A percentile compares a stretch with the other conserved stretches of the same genome.
phyloP scores from a whole-genome alignment of 192 early-diverging fungal species.

The Entomortierella parvispora region DNA sequence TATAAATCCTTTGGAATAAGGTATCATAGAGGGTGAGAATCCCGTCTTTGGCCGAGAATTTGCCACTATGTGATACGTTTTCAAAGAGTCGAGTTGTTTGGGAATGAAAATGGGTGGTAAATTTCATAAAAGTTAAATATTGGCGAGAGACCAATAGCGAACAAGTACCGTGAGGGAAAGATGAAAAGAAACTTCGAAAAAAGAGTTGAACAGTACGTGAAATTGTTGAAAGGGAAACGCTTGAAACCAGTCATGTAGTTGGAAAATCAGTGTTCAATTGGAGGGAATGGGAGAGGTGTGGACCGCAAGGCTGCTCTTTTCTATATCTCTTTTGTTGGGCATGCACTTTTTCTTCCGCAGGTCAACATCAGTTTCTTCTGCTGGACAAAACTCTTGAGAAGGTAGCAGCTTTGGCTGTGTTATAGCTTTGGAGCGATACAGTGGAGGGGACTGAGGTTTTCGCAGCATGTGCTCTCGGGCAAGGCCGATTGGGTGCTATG shows the following conservation, averaged over 20 bases:
- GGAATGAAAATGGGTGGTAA: conserved; percentile 83
- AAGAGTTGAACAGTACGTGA: conserved; percentile 86
- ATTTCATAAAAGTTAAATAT: conserved; percentile 86
- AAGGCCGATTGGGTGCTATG: conserved; percentile 49
- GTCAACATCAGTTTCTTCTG: conserved; percentile 67
- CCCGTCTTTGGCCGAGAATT: conserved; percentile 60
- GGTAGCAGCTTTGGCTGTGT: conserved; percentile 61
- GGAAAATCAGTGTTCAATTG: conserved; percentile 54
- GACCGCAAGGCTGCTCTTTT: conserved; percentile 46
- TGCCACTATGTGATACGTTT: conserved; percentile 61
- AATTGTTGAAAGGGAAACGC: conserved; percentile 85
- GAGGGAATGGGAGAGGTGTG: conserved; percentile 23
- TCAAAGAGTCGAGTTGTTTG: conserved; percentile 81
- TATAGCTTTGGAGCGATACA: conserved; percentile 65
- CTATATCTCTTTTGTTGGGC: conserved; percentile 31
- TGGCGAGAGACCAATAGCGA: conserved; percentile 87
- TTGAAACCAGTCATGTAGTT: conserved; percentile 65
- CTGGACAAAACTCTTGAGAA: conserved; percentile 65
- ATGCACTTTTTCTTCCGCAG: conserved; percentile 63
- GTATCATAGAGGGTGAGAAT: conserved; percentile 81
- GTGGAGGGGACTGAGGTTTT: conserved; percentile 66
- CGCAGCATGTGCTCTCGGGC: conserved; percentile 57
- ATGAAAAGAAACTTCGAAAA: conserved; percentile 88
- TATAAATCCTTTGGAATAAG: conserved; percentile 74
- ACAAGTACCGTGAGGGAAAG: conserved; percentile 91